phyloP scores from a whole-genome alignment of 2,329 filamentous ascomycete genomes.

The Phaeosphaeriaceae sp. region DNA sequence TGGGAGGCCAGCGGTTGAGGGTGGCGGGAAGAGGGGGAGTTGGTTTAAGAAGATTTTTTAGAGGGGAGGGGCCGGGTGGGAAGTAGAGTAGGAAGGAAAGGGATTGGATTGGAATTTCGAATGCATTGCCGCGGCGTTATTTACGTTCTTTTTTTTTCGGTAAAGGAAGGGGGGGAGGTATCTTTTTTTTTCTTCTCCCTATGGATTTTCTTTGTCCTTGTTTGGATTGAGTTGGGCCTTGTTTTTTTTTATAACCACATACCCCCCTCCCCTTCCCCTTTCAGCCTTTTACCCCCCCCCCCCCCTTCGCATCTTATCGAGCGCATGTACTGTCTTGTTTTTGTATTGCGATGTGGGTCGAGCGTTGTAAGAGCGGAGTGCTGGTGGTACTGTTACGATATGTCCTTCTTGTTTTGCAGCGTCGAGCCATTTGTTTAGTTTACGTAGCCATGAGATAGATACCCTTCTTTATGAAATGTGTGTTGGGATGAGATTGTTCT shows the following conservation, averaged over 20 bases:
- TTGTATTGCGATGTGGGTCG: neutral
- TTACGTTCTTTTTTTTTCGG: too few relatives aligned
- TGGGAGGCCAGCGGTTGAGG: slow-evolving; percentile 46
- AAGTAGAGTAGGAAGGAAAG: too few relatives aligned
- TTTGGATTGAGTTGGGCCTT: neutral
- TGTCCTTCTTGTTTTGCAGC: too few relatives aligned
- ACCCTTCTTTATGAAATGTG: slow-evolving; percentile 6
- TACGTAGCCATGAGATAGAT: slow-evolving; percentile 7
- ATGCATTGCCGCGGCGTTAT: neutral
- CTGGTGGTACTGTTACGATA: too few relatives aligned
- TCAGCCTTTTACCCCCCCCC: neutral
- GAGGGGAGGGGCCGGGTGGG: too few relatives aligned
- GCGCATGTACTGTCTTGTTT: neutral
- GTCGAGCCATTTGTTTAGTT: neutral
- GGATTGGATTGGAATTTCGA: neutral
- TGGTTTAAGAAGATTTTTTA: slow-evolving; percentile 57
- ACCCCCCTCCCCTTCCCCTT: neutral
- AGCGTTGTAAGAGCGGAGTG: too few relatives aligned
- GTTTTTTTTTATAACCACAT: neutral
- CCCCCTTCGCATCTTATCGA: too few relatives aligned
- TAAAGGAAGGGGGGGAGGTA: too few relatives aligned
- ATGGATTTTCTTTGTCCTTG: neutral
- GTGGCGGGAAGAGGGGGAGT: slow-evolving; percentile 49
- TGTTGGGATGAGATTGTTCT: neutral
- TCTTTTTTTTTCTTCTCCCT: too few relatives aligned